Conservation (phyloP, 2,329 filamentous ascomycete species). For the Lachnellula occidentalis region DNA sequence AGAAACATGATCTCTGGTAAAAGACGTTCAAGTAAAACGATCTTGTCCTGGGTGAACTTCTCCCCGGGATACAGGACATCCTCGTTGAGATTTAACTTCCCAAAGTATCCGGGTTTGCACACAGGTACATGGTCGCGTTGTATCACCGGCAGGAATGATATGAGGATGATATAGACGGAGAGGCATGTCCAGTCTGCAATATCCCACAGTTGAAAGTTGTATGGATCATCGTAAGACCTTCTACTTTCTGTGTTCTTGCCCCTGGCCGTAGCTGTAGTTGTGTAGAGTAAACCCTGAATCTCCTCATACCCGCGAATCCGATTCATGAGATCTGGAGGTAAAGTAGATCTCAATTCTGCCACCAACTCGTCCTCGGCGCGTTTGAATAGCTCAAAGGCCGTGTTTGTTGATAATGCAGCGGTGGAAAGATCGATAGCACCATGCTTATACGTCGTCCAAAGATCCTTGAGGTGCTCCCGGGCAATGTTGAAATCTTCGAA, state of each 20-base stretch:
- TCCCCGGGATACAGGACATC: background rate
- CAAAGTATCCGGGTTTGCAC: background rate
- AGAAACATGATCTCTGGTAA: background rate
- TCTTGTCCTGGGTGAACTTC: background rate
- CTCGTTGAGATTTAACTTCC: background rate
- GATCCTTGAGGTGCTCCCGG: background rate
- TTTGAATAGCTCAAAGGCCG: background rate
- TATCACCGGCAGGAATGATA: background rate
- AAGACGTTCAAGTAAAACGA: background rate
- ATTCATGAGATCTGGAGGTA: background rate
- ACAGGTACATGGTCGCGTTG: background rate
- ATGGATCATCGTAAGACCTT: background rate
- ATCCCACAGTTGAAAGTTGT: background rate
- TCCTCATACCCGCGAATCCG: background rate
- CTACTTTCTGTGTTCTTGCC: background rate
- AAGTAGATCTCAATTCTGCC: background rate
- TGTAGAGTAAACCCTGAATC: background rate
- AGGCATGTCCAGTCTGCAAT: slow-evolving; percentile 3
- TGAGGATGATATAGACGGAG: background rate
- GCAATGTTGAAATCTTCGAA: background rate
- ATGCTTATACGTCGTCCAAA: background rate
- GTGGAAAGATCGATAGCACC: background rate
- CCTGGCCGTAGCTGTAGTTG: background rate
- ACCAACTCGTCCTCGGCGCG: background rate
- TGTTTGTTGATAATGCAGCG: background rate